Percentiles rank a stretch among this genome's conserved stretches.
phyloP scores from a whole-genome alignment of 2,329 filamentous ascomycete species.

The Graphilbum fragrans region DNA sequence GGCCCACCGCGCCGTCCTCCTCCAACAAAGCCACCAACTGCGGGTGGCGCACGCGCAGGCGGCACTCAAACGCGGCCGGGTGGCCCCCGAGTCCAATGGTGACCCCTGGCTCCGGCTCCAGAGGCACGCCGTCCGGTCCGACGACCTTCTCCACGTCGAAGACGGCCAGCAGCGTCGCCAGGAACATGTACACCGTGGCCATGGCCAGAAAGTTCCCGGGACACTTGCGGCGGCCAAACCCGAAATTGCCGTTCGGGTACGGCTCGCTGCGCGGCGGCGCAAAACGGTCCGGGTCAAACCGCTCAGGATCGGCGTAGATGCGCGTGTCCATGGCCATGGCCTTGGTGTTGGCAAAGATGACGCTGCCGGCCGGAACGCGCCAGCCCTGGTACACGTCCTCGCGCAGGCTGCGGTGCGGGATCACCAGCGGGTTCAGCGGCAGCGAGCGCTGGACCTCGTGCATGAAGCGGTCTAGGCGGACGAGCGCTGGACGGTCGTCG shows the following conservation, averaged over 20 bases:
- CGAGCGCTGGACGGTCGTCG: conserved; percentile 28
- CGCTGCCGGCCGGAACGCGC: conserved; percentile 41
- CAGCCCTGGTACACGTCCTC: conserved; percentile 46
- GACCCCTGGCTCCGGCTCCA: conserved; percentile 11
- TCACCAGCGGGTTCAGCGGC: conserved; percentile 33
- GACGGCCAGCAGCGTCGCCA: conserved; percentile 24
- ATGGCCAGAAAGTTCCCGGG: conserved; percentile 37
- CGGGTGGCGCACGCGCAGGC: too few relatives aligned
- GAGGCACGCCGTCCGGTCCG: conserved; percentile 8
- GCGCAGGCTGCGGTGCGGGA: conserved; percentile 40
- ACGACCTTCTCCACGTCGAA: conserved; percentile 10
- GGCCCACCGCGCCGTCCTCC: too few relatives aligned
- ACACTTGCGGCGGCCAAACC: conserved; percentile 39
- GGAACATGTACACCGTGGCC: conserved; percentile 26
- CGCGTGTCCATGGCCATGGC: conserved; percentile 30
- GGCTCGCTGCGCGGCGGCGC: conserved; percentile 30
- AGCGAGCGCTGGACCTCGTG: conserved; percentile 32
- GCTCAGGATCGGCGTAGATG: conserved; percentile 27
- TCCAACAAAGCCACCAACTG: too few relatives aligned
- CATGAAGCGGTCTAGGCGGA: conserved; percentile 31
- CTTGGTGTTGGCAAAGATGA: conserved; percentile 28
- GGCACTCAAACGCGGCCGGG: too few relatives aligned
- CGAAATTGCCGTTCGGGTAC: conserved; percentile 33
- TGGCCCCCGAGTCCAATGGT: conserved; percentile 12
- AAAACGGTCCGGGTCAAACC: conserved; percentile 34